Percentiles rank a stretch among this genome's conserved stretches.
phyloP scores from a whole-genome alignment of 2,329 filamentous ascomycete genomes.

The Colletotrichum tofieldiae region DNA sequence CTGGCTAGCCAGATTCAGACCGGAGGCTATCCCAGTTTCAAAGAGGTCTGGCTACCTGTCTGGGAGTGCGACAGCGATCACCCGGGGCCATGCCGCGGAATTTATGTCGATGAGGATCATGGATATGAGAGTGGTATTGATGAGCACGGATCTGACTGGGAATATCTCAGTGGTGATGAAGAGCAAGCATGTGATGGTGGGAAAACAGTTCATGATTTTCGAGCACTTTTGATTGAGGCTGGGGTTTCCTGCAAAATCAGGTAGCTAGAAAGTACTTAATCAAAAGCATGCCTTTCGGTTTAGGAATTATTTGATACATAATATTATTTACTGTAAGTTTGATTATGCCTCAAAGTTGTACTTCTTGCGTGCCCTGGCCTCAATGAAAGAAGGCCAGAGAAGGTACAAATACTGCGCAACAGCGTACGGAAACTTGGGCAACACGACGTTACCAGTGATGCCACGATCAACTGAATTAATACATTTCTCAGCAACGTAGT shows the following conservation, averaged over 20 bases:
- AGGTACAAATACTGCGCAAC: slow-evolving; percentile 27
- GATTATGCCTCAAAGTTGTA: slow-evolving; percentile 7
- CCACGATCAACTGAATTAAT: slow-evolving; percentile 19
- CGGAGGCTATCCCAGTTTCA: not conserved
- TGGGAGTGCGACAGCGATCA: not conserved
- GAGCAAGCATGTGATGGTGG: not conserved
- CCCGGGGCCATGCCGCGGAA: not conserved
- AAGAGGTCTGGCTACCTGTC: not conserved
- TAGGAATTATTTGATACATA: too few relatives aligned
- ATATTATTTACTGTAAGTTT: too few relatives aligned
- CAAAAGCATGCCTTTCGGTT: not conserved
- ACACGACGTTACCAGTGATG: slow-evolving; percentile 18
- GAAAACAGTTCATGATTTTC: not conserved
- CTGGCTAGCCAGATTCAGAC: not conserved
- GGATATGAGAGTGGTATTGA: not conserved
- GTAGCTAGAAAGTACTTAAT: not conserved
- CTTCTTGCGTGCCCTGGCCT: slow-evolving; percentile 34
- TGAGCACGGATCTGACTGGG: not conserved
- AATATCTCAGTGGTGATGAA: not conserved
- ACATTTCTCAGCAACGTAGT: slow-evolving; percentile 22
- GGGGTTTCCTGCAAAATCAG: not conserved
- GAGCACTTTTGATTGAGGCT: too few relatives aligned
- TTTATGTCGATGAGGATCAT: not conserved
- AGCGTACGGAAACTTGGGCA: slow-evolving; percentile 31
- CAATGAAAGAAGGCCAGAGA: slow-evolving; percentile 30